phyloP scores from a whole-genome alignment of 2,329 filamentous ascomycete genomes.

The Calycina marina region DNA sequence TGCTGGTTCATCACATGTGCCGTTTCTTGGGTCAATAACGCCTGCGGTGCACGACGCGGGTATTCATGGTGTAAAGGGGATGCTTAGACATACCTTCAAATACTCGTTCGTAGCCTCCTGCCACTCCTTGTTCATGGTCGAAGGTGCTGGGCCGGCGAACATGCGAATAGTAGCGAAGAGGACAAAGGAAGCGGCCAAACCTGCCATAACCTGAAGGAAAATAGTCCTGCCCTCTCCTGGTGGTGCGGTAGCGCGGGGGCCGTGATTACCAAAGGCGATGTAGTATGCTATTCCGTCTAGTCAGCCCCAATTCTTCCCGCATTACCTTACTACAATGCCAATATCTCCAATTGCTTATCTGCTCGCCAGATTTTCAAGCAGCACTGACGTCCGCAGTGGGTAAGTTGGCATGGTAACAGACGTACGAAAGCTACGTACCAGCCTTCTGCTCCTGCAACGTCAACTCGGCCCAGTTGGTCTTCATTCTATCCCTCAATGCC shows the following conservation, averaged over 20 bases:
- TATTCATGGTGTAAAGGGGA: background rate
- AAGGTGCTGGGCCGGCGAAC: conserved; percentile 58
- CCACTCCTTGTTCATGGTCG: conserved; percentile 93
- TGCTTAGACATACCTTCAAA: conserved; percentile 83
- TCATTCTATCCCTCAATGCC: conserved; percentile 95
- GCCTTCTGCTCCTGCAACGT: conserved; percentile 98
- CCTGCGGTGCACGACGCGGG: background rate
- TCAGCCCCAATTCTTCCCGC: conserved; percentile 1
- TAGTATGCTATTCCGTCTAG: conserved; percentile 62
- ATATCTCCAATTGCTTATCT: no score
- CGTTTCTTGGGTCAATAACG: no score
- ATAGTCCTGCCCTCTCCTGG: conserved; percentile 77
- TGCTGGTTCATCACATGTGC: no score
- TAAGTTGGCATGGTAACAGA: no score
- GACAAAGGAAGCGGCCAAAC: conserved; percentile 49
- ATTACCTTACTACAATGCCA: background rate
- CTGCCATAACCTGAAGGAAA: conserved; percentile 55
- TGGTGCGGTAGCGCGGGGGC: conserved; percentile 69
- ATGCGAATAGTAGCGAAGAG: conserved; percentile 61
- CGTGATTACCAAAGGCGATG: conserved; percentile 95
- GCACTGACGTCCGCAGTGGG: no score
- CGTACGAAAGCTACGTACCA: conserved; percentile 58
- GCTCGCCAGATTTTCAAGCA: no score
- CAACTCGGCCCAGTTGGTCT: conserved; percentile 90
- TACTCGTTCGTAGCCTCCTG: conserved; percentile 93